A percentile compares a stretch with the other conserved stretches of the same genome.
Conservation (phyloP, 129 eudicot species). For the Flaveria linearis region DNA sequence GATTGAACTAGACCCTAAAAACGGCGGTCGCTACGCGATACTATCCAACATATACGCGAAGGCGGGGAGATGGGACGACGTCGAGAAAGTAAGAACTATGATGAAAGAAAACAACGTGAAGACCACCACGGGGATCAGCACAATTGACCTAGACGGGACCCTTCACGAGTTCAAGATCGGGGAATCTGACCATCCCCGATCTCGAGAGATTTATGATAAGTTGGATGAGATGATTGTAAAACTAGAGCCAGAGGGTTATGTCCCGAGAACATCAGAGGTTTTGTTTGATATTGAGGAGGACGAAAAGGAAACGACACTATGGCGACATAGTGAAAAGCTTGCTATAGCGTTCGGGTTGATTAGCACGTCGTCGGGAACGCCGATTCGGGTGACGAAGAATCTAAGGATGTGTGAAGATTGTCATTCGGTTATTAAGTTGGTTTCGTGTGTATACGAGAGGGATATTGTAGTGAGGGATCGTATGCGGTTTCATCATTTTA, state of each 20-base stretch:
- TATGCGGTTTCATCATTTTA: constrained; percentile 57
- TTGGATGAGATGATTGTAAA: constrained; percentile 42
- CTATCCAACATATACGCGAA: constrained; percentile 68
- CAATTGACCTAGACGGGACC: constrained; percentile 45
- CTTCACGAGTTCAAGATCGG: constrained; percentile 64
- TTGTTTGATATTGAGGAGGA: constrained; percentile 58
- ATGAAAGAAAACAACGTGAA: constrained; percentile 59
- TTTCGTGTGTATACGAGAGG: constrained; percentile 53
- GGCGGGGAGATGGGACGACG: constrained; percentile 63
- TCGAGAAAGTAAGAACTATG: constrained; percentile 35
- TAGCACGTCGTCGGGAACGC: constrained; percentile 40
- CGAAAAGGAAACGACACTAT: constrained; percentile 54
- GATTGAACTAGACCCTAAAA: constrained; percentile 57
- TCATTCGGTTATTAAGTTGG: constrained; percentile 48
- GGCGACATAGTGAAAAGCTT: constrained; percentile 63
- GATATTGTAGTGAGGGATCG: constrained; percentile 65
- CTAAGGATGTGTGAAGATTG: constrained; percentile 65
- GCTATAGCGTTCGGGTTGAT: constrained; percentile 64
- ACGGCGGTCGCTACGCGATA: constrained; percentile 54
- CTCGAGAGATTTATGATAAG: constrained; percentile 41
- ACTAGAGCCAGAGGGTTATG: constrained; percentile 44
- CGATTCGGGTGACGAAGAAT: constrained; percentile 56
- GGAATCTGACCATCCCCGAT: constrained; percentile 50
- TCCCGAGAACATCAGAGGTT: constrained; percentile 47
- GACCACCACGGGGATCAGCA: constrained; percentile 51